These are phyloP conservation scores for Dactylellina drechsleri DNA, from an alignment of 2,329 filamentous ascomycete species.

Conservation along the genomic window DNA sequence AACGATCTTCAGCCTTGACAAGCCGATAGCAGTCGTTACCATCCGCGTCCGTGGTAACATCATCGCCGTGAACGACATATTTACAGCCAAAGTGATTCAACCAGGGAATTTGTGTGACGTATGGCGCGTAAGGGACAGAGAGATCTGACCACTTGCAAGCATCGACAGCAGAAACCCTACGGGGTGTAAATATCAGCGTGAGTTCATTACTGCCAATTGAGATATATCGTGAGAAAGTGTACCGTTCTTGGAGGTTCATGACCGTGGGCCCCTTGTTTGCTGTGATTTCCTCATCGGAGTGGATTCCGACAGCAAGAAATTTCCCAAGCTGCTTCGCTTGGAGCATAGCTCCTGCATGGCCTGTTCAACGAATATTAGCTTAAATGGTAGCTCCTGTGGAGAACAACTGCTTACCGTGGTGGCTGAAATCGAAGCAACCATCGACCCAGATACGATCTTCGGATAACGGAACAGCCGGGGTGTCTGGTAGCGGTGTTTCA, in stretches of 20 bases:
- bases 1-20: slow-evolving; percentile 90
- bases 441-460: slow-evolving; percentile 94
- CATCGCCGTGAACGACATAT: slow-evolving; percentile 95
- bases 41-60: slow-evolving; percentile 92
- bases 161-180: slow-evolving; percentile 84
- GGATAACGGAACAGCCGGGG: slow-evolving; percentile 61
- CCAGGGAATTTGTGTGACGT: slow-evolving; percentile 93
- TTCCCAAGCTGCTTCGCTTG: slow-evolving; percentile 91
- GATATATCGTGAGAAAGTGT: slow-evolving; percentile 8
- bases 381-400: not conserved
- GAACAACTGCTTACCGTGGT: slow-evolving; percentile 75
- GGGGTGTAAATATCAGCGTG: not conserved
- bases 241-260: slow-evolving; percentile 90
- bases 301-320: slow-evolving; percentile 89
- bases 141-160: slow-evolving; percentile 94
- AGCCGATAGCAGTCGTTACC: slow-evolving; percentile 98
- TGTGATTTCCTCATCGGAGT: slow-evolving; percentile 93
- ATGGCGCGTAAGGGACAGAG: slow-evolving; percentile 85
- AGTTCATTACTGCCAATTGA: no score
- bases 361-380: slow-evolving; percentile 63
- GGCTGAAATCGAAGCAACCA: slow-evolving; percentile 98
- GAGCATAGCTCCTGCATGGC: slow-evolving; percentile 95
- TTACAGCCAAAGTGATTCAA: slow-evolving; percentile 94
- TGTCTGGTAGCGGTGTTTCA: slow-evolving; percentile 51
- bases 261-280: slow-evolving; percentile 96